Percentiles rank a stretch among this genome's conserved stretches.
These are phyloP conservation scores for Orbilia javanica DNA, from an alignment of 2,329 filamentous ascomycete genomes.

Conservation along the genomic window DNA sequence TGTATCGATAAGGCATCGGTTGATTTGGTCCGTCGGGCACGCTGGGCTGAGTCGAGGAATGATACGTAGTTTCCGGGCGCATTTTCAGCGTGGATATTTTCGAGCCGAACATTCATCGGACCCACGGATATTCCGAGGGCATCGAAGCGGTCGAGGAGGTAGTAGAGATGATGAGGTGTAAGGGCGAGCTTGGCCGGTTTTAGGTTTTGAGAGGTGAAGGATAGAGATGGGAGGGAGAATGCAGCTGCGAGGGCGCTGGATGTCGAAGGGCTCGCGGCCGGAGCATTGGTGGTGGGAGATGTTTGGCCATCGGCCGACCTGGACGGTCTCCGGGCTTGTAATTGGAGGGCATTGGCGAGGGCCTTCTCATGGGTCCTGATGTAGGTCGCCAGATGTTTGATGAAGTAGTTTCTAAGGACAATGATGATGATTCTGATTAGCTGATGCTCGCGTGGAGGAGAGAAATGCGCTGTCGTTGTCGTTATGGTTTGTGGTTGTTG, in stretches of 20 bases:
- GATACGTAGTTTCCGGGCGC: slow-evolving; percentile 94
- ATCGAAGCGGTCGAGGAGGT: slow-evolving; percentile 93
- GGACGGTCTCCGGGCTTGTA: slow-evolving; percentile 68
- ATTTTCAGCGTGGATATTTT: slow-evolving; percentile 90
- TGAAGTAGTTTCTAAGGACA: slow-evolving; percentile 69
- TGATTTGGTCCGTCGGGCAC: slow-evolving; percentile 73
- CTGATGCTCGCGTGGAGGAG: neutral
- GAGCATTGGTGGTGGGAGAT: slow-evolving; percentile 67
- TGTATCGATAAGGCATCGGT: slow-evolving; percentile 92
- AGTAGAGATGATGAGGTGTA: slow-evolving; percentile 96
- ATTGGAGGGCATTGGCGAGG: slow-evolving; percentile 91
- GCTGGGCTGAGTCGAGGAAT: slow-evolving; percentile 72
- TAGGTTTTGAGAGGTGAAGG: slow-evolving; percentile 83
- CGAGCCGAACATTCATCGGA: slow-evolving; percentile 93
- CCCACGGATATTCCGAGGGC: slow-evolving; percentile 90
- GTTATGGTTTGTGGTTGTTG: neutral
- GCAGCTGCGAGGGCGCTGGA: slow-evolving; percentile 82
- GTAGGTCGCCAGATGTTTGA: slow-evolving; percentile 95
- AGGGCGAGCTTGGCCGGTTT: slow-evolving; percentile 93
- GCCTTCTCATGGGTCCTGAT: slow-evolving; percentile 98
- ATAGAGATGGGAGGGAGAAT: slow-evolving; percentile 85
- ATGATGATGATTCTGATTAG: slow-evolving; percentile 43
- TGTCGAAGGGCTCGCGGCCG: slow-evolving; percentile 72
- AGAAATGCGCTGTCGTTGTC: too few relatives aligned
- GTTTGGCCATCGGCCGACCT: slow-evolving; percentile 49